Evolutionary conservation across 2,329 filamentous ascomycete species (phyloP).

Genomic region (Didymella segeticola): DNA sequence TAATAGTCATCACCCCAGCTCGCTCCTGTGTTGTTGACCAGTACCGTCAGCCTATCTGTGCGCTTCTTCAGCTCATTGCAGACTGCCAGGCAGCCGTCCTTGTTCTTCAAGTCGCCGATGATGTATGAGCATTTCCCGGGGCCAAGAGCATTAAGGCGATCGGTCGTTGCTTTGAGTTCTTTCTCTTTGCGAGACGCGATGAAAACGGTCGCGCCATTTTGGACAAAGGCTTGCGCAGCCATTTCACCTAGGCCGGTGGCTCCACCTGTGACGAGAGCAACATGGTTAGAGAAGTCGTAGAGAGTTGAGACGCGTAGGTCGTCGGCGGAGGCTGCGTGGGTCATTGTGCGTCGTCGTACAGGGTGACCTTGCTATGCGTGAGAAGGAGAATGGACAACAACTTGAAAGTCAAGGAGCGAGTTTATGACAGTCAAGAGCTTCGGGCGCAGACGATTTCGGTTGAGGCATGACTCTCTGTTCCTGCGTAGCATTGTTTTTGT

Average conservation of each 20-base stretch:
- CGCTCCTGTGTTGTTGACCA: slow-evolving; percentile 62
- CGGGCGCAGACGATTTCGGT: neutral
- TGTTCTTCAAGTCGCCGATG: slow-evolving; percentile 60
- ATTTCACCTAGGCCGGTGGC: slow-evolving; percentile 62
- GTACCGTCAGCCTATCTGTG: slow-evolving; percentile 52
- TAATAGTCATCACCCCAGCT: slow-evolving; percentile 65
- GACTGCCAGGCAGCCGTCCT: slow-evolving; percentile 57
- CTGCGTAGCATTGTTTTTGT: neutral
- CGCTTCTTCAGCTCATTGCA: slow-evolving; percentile 57
- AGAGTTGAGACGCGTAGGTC: slow-evolving; percentile 44
- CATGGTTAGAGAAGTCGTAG: slow-evolving; percentile 46
- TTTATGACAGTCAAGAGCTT: neutral
- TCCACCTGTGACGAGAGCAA: slow-evolving; percentile 60
- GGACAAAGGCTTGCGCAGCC: slow-evolving; percentile 61
- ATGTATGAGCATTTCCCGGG: slow-evolving; percentile 60
- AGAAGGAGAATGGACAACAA: too few relatives aligned
- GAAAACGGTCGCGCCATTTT: slow-evolving; percentile 61
- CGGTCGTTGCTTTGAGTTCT: slow-evolving; percentile 56
- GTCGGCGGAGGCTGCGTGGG: slow-evolving; percentile 39
- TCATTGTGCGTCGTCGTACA: slow-evolving; percentile 24
- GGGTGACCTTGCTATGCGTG: neutral
- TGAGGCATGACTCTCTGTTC: slow-evolving; percentile 12
- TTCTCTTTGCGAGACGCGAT: slow-evolving; percentile 62
- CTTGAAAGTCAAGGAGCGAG: neutral
- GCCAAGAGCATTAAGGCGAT: slow-evolving; percentile 58